Evolutionary conservation across 2,329 filamentous ascomycete genomes (phyloP), one percentile per base, ranked within the genome.

Genomic region (Colletotrichum cereale): DNA sequence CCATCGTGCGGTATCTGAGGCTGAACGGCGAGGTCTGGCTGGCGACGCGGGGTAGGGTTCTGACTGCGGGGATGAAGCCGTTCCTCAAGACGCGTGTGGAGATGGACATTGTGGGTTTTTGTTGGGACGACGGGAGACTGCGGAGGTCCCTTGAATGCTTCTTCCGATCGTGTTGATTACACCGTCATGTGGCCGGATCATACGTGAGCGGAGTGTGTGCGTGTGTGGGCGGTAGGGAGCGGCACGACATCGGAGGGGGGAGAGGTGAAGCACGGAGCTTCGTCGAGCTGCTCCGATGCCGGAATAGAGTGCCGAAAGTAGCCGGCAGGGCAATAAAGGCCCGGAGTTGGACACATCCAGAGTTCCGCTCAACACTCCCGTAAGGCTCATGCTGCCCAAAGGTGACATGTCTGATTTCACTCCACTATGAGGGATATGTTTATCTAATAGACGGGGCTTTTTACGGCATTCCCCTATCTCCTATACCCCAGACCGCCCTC

Each of bases 1-100:
- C 68, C 68, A 71, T 71, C 21, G 65, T 71, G 58, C 68, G 58
- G 31, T 50, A 31, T 18, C 34, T 34, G 34, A 62, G 36, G 42
- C 5, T 63, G 65, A 68, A 58, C 18, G 65, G 52, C 1, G 52
- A 68, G 2, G 36, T 40, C 26, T 14, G 21, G 31, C 34, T 26
- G 29, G 44, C 11, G 29, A 10, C 0, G 38, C 52, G 38, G 2
- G 50, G 62, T 40, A 66, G 1, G 47, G 16, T 55, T 40, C 65
- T 66, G 24, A 31, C 55, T 60, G 68, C 58, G 68, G 65, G 65
- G 40, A 57, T 38, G 65, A 63, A 60, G 38, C 38, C 38, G 48
- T 47, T 71, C 34, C 65, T 55, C 18, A 68, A 26, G 31, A 55
- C 21, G n/a, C 29, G 57, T 26, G 64, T 48, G 34, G 68, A 36